Evolutionary conservation across 2,329 filamentous ascomycete genomes (phyloP).

Genomic region (Hypoxylon sp.): DNA sequence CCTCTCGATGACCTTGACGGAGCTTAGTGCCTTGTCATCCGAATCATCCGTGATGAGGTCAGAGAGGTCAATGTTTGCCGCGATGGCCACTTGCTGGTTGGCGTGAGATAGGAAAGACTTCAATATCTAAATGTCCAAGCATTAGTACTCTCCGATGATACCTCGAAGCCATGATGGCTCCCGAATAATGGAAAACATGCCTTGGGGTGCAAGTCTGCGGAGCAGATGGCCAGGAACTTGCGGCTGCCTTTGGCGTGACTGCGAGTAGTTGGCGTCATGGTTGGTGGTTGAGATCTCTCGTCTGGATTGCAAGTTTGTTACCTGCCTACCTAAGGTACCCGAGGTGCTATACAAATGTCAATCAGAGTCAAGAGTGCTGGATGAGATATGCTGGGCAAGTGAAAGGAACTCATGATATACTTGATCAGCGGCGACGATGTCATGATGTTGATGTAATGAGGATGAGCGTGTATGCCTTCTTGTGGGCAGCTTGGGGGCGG

Average conservation of each 20-base stretch:
- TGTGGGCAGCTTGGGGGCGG: not conserved
- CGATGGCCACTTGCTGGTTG: not conserved
- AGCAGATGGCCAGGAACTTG: not conserved
- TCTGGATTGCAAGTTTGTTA: no score
- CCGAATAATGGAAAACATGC: not conserved
- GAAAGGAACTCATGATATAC: not conserved
- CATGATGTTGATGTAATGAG: not conserved
- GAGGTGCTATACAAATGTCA: no score
- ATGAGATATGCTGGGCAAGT: not conserved
- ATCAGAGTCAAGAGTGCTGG: no score
- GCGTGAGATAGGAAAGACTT: not conserved
- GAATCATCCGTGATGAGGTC: not conserved
- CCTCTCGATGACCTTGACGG: not conserved
- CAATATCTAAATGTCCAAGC: not conserved
- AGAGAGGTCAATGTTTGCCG: not conserved
- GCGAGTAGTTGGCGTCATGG: slow-evolving; percentile 2
- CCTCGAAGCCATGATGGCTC: not conserved
- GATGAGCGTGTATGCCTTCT: not conserved
- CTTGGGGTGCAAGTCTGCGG: not conserved
- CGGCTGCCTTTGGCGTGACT: not conserved
- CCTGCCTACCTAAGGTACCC: no score
- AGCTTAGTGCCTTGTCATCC: not conserved
- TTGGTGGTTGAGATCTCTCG: not conserved
- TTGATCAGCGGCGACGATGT: not conserved
- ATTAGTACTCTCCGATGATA: not conserved